Base-by-base conservation (phyloP, 2,329 filamentous ascomycete species). In the Penicillium sp. region DNA sequence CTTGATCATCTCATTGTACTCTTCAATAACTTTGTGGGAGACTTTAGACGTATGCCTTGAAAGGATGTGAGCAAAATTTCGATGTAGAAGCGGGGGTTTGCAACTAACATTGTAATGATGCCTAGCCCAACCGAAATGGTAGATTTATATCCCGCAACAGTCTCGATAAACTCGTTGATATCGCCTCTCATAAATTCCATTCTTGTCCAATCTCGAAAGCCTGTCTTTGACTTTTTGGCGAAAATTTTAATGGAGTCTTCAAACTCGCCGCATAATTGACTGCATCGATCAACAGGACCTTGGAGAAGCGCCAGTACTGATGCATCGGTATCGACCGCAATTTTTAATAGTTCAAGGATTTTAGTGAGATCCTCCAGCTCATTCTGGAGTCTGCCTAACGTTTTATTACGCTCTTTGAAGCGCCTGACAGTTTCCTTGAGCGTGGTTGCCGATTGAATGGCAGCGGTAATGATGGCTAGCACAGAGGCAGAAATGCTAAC, bases 171-270 rank as follows among this genome's bases (percentile, higher is more conserved):
- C 51, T 75, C 72, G 58, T 76, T 78, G 61, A 80, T 78, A 58
- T 77, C 67, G 26, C 76, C 76, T 70, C 67, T 73, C 74, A 73
- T 79, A 44, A 79, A 79, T 64, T 79, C 76, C 74, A 80, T 72
- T 68, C 72, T 78, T 62, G 72, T 63, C 78, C 76, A 81, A 67
- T 80, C 76, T 70, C 64, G 71, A 67, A 80, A 66, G 23, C 74
- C 69, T 3, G 67, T 67, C 62, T 70, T 77, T 60, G 75, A 74
- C 50, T 74, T 78, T 41, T 60, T 66, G 57, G 58, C 60, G 61
- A 79, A 79, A n/a, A 47, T 62, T 60, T 75, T 67, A 72, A 79
- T 78, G 46, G 73, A 69, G 8, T 57, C 61, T 67, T 78, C 73
- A 50, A 79, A 79, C 9, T 79, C 77, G 56, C 62, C 58, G 64